Conservation (phyloP, 805 yeast genomes). For the Monosporozyma servazzii region DNA sequence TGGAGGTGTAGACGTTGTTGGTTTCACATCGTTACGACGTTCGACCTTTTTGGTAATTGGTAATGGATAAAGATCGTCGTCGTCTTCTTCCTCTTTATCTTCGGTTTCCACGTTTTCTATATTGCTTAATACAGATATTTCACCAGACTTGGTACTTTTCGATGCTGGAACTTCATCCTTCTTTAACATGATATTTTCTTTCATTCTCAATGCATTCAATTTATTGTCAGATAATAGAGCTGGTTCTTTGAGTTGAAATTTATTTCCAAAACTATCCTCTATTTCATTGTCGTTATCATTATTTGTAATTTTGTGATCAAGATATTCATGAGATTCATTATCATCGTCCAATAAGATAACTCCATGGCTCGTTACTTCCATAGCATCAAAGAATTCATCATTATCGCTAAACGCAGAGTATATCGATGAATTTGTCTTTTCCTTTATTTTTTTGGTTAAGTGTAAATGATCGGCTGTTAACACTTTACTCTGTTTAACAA, state of each 20-base stretch:
- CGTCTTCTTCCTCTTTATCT: background rate
- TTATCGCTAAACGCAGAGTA: constrained; percentile 33
- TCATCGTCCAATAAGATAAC: constrained; percentile 47
- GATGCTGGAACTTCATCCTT: background rate
- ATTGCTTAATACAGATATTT: background rate
- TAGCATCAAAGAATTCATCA: constrained; percentile 61
- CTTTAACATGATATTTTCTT: background rate
- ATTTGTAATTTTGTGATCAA: background rate
- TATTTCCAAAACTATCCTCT: background rate
- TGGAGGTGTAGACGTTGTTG: constrained; percentile 66
- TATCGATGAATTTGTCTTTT: constrained; percentile 11
- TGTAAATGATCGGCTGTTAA: constrained; percentile 13
- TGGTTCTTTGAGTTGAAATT: background rate
- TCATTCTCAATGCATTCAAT: background rate
- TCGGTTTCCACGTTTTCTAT: background rate
- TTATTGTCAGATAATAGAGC: background rate
- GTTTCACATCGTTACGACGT: constrained; percentile 51
- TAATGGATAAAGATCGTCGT: constrained; percentile 53
- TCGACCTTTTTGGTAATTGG: constrained; percentile 37
- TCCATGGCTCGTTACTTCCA: constrained; percentile 40
- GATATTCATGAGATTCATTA: constrained; percentile 12
- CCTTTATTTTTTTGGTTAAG: constrained; percentile 10
- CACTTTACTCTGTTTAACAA: constrained; percentile 17
- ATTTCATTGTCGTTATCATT: background rate
- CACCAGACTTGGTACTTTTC: background rate